Evolutionary conservation across 2,329 filamentous ascomycete genomes (phyloP), one percentile per base, ranked within the genome.

Genomic region (Sporothrix inflata): DNA sequence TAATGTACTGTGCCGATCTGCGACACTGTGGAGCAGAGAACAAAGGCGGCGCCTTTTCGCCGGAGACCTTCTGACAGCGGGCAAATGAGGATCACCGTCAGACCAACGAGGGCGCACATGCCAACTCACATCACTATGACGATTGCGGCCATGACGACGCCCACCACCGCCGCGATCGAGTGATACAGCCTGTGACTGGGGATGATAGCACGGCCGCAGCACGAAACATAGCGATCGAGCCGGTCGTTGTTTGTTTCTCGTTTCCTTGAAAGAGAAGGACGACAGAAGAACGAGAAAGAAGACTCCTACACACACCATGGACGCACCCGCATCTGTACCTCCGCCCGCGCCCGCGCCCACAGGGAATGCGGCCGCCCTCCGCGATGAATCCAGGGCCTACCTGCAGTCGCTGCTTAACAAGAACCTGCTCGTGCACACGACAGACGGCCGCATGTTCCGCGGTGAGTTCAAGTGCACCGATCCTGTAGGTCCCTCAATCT

Each of bases 401-500:
- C 85, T 93, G 38, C 80, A 82, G 45, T 88, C 90, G 30, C 88
- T 97, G 68, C 84, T 97, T 69, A 92, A 92, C 80, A 93, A 93
- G 80, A 92, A 89, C 51, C 83, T 98, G 45, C 91, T 94, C 72
- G 84, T 98, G 71, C 88, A 92, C 77, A 93, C 92, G 16, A 92
- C 90, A 4, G 95, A 98, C 79, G 89, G 89, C 19, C 92, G 96
- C 73, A 90, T 97, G 80, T 99, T 98, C 81, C 89, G 94, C 71
- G 96, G 96, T 24, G 87, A 90, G 75, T 92, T 99, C 83, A 98
- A 97, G 82, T 99, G 96, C 84, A 98, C 94, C 40, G 96, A 99
- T 84, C 90, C 92, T 73, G 94, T 97, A 40, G 4, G n/a, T 19
- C n/a, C 0, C 7, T 16, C 49, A 69, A 47, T 40, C 4, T 42